Conservation (phyloP, 2,329 filamentous ascomycete genomes). For the Fusarium phyllophilum region DNA sequence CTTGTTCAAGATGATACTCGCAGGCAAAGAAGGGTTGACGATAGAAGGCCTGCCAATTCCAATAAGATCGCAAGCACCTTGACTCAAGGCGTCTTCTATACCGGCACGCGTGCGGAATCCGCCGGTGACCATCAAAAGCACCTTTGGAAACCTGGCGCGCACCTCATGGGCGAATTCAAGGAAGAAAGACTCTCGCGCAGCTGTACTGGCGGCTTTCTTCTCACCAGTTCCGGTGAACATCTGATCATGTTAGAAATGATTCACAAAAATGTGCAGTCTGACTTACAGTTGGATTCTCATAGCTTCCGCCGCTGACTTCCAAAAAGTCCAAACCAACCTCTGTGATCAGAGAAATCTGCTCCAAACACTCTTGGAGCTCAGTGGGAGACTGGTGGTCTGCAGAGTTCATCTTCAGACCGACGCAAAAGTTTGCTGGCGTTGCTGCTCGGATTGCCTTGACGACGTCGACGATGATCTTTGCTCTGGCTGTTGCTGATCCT, state of each 20-base stretch:
- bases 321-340: slow-evolving; percentile 70
- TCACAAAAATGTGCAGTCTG: background rate
- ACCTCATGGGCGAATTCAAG: slow-evolving; percentile 70
- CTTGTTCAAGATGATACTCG: slow-evolving; percentile 37
- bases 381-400: slow-evolving; percentile 62
- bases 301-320: slow-evolving; percentile 73
- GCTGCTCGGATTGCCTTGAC: slow-evolving; percentile 54
- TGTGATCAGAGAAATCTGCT: slow-evolving; percentile 64
- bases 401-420: slow-evolving; percentile 67
- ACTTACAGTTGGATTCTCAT: slow-evolving; percentile 61
- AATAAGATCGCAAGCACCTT: slow-evolving; percentile 54
- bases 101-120: slow-evolving; percentile 65
- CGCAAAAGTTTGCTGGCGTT: slow-evolving; percentile 55
- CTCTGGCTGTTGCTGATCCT: slow-evolving; percentile 59
- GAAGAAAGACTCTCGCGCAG: slow-evolving; percentile 73
- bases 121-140: slow-evolving; percentile 68
- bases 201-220: slow-evolving; percentile 50
- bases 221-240: slow-evolving; percentile 48
- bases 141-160: slow-evolving; percentile 54
- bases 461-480: slow-evolving; percentile 62
- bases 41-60: slow-evolving; percentile 54
- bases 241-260: slow-evolving; percentile 18
- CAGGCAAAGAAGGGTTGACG: slow-evolving; percentile 51
- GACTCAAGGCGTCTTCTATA: slow-evolving; percentile 53
- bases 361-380: slow-evolving; percentile 62